A percentile compares a stretch with the other conserved stretches of the same genome.
Evolutionary conservation across 257 asterid species (phyloP).

Genomic region (Capsicum pubescens): DNA sequence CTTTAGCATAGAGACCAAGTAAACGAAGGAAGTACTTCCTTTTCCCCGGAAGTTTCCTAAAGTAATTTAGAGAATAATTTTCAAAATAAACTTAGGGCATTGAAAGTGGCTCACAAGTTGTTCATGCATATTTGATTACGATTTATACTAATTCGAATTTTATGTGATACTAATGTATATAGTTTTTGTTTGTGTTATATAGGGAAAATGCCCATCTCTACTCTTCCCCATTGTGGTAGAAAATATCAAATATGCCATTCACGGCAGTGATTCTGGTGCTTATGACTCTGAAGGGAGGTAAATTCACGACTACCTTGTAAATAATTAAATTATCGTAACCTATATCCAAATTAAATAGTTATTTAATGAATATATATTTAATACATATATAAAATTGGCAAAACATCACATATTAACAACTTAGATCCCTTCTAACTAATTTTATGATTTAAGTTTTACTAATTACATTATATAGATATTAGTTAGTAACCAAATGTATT

Average conservation of each 20-base stretch:
- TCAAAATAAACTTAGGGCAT: not conserved
- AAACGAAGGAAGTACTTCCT: too few relatives aligned
- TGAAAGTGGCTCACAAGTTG: not conserved
- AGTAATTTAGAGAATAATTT: not conserved
- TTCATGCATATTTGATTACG: not conserved
- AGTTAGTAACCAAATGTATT: too few relatives aligned
- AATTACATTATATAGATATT: too few relatives aligned
- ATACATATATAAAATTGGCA: too few relatives aligned
- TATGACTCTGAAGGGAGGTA: constrained; percentile 89
- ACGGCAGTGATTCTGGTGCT: constrained; percentile 79
- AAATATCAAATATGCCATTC: constrained; percentile 64
- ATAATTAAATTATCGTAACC: not conserved
- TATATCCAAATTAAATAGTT: not conserved
- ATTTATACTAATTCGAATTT: not conserved
- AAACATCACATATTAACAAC: too few relatives aligned
- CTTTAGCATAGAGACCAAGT: too few relatives aligned
- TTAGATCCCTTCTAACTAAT: too few relatives aligned
- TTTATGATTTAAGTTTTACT: too few relatives aligned
- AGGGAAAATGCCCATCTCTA: constrained; percentile 71
- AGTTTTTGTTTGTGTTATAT: not conserved
- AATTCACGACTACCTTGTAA: not conserved
- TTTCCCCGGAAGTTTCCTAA: too few relatives aligned
- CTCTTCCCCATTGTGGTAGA: constrained; percentile 73
- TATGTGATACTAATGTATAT: too few relatives aligned
- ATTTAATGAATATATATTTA: too few relatives aligned